Conservation (phyloP, 805 yeast genomes). For the Tetrapisispora iriomotensis region DNA sequence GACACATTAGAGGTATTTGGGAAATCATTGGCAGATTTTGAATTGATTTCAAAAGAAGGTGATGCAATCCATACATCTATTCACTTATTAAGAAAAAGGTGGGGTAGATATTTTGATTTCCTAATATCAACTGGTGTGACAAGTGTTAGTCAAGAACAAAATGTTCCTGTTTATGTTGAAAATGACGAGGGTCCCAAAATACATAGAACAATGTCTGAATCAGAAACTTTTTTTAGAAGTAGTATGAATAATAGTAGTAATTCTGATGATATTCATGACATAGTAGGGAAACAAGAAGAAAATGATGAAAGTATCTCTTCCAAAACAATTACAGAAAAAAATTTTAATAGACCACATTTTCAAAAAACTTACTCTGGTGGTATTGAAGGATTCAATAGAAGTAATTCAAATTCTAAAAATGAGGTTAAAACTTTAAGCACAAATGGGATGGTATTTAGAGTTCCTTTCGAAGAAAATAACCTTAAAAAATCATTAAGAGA, state of each 20-base stretch:
- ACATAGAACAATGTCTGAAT: no score
- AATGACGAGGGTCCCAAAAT: background rate
- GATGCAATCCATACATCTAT: slow-evolving; percentile 54
- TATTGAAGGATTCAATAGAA: no score
- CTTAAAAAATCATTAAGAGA: background rate
- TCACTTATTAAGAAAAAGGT: slow-evolving; percentile 53
- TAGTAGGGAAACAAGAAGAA: background rate
- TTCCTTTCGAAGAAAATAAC: slow-evolving; percentile 53
- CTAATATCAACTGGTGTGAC: slow-evolving; percentile 56
- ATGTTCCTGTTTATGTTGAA: background rate
- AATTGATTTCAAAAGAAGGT: slow-evolving; percentile 59
- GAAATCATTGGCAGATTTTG: slow-evolving; percentile 57
- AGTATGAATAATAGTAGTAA: background rate
- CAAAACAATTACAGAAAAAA: no score
- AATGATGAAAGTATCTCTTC: no score
- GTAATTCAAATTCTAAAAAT: no score
- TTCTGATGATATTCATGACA: background rate
- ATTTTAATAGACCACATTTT: no score
- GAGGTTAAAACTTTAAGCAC: slow-evolving; percentile 23
- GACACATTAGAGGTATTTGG: slow-evolving; percentile 63
- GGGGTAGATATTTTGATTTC: slow-evolving; percentile 66
- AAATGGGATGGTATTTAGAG: slow-evolving; percentile 40
- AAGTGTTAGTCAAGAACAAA: slow-evolving; percentile 34
- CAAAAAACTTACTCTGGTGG: no score
- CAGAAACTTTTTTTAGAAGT: background rate